phyloP scores from a whole-genome alignment of 176 grass and related monocot species.

The Zea mays region Zm-B73-REFERENCE-NAM-5.0 NC_050098.1:35673001-35673500 shows the following conservation, averaged over 20 bases:
- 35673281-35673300: conserved; percentile 61
- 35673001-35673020: conserved; percentile 73
- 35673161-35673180: conserved; percentile 64
- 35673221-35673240: conserved; percentile 47
- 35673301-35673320: conserved; percentile 77
- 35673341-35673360: conserved; percentile 46
- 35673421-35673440: conserved; percentile 66
- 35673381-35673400: conserved; percentile 45
- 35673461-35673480: conserved; percentile 77
- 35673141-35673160: conserved; percentile 81
- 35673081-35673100: conserved; percentile 46
- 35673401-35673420: conserved; percentile 70
- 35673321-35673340: conserved; percentile 87
- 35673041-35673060: conserved; percentile 58
- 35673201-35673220: conserved; percentile 83
- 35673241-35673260: conserved; percentile 67
- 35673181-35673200: conserved; percentile 51
- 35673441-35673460: conserved; percentile 61
- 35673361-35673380: conserved; percentile 57
- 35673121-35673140: conserved; percentile 55
- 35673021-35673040: conserved; percentile 56
- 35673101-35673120: conserved; percentile 44
- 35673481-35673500: conserved; percentile 51
- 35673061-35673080: conserved; percentile 41
- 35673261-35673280: conserved; percentile 56